Percentiles rank a stretch among this genome's conserved stretches.
Conservation (phyloP, 805 yeast species). For the Wickerhamomyces bisporus region DNA sequence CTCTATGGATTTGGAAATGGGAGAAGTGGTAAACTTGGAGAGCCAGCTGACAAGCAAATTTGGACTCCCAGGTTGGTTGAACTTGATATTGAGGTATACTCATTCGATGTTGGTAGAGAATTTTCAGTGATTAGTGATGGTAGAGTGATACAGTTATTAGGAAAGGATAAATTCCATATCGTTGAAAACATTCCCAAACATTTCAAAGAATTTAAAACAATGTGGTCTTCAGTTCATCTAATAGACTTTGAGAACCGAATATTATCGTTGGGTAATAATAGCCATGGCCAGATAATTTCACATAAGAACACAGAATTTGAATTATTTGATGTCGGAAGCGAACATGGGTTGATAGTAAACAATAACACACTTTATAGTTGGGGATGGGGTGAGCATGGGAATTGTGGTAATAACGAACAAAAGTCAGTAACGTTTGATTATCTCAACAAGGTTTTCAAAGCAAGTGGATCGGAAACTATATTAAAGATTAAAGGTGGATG, state of each 20-base stretch:
- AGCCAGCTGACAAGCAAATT: constrained; percentile 9
- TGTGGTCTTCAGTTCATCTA: constrained; percentile 81
- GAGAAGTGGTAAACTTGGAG: constrained; percentile 51
- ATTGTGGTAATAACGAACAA: constrained; percentile 53
- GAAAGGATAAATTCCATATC: constrained; percentile 29
- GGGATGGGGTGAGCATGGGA: constrained; percentile 99
- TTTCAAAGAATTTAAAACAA: constrained; percentile 33
- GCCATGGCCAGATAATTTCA: constrained; percentile 61
- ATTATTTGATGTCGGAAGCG: constrained; percentile 64
- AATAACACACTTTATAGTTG: constrained; percentile 51
- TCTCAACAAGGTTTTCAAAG: constrained; percentile 31
- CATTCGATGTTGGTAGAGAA: constrained; percentile 48
- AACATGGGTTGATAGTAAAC: constrained; percentile 59
- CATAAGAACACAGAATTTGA: constrained; percentile 1
- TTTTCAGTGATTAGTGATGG: constrained; percentile 37
- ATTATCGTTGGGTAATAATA: constrained; percentile 64
- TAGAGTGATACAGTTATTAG: constrained; percentile 24
- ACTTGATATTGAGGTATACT: not conserved
- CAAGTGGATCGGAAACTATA: constrained; percentile 26
- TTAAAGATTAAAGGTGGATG: constrained; percentile 51
- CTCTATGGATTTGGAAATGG: constrained; percentile 67
- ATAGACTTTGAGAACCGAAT: constrained; percentile 24
- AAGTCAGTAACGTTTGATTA: constrained; percentile 27
- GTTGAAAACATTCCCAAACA: not conserved
- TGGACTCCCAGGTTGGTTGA: constrained; percentile 11